These are phyloP conservation scores for Cystobasidium slooffiae DNA, from an alignment of 1,284 basidiomycete genomes.

Conservation along the genomic window DNA sequence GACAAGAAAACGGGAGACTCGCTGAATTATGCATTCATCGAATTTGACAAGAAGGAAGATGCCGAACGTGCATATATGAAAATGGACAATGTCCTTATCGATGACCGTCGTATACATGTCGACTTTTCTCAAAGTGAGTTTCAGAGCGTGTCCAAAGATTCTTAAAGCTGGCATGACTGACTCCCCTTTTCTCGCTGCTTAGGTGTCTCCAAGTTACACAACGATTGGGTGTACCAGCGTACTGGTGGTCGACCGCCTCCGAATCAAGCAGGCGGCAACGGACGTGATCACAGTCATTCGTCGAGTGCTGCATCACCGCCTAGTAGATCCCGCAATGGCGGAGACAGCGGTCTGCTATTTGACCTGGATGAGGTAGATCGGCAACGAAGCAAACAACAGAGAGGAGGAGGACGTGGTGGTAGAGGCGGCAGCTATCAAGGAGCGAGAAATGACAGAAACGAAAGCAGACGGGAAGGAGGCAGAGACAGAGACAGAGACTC, in stretches of 20 bases:
- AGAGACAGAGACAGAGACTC: conserved; percentile 48
- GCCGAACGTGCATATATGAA: conserved; percentile 99
- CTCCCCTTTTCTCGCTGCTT: conserved; percentile 60
- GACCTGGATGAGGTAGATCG: conserved; percentile 48
- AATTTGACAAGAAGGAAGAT: conserved; percentile 89
- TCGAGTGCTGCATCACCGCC: conserved; percentile 11
- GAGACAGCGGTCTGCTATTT: conserved; percentile 50
- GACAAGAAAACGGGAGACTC: conserved; percentile 96
- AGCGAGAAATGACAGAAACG: conserved; percentile 7
- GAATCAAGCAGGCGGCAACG: conserved; percentile 49
- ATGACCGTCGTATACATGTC: conserved; percentile 98
- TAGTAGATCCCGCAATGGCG: conserved; percentile 29
- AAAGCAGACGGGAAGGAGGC: conserved; percentile 47
- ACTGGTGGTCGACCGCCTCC: conserved; percentile 53
- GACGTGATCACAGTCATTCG: neutral
- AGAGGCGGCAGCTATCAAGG: neutral
- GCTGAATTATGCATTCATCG: conserved; percentile 97
- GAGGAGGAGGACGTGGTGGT: neutral
- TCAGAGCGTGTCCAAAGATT: neutral
- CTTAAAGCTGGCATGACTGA: neutral
- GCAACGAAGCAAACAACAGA: conserved; percentile 33
- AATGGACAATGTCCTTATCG: conserved; percentile 99
- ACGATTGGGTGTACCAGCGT: conserved; percentile 57
- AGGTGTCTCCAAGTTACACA: conserved; percentile 72
- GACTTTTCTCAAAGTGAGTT: conserved; percentile 73